phyloP scores from a whole-genome alignment of 1,139 yeast genomes.

The Yamadazyma songkhlaensis region DNA sequence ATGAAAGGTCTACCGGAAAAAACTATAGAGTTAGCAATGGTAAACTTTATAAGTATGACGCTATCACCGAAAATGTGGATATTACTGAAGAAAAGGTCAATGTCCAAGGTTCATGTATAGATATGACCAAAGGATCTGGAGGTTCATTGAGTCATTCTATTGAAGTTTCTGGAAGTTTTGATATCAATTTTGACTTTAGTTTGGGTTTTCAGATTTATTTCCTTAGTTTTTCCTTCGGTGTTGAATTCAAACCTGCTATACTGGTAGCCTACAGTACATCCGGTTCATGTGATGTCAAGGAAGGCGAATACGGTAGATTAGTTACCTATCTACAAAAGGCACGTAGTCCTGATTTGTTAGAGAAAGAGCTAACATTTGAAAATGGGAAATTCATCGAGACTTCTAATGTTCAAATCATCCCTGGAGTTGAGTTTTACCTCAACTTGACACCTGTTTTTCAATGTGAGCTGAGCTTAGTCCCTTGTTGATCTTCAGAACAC shows the following conservation, averaged over 20 bases:
- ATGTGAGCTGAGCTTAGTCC: constrained; percentile 4
- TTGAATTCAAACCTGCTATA: constrained; percentile 3
- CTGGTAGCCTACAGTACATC: constrained; percentile 1
- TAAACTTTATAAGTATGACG: constrained; percentile 2
- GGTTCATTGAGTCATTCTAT: constrained; percentile 4
- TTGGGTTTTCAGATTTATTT: constrained; percentile 1
- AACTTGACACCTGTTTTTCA: constrained; percentile 1
- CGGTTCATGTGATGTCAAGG: constrained; percentile 4
- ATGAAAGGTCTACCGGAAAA: not conserved
- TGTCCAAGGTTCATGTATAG: constrained; percentile 4
- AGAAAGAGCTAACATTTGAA: not conserved
- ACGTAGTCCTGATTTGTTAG: constrained; percentile 4
- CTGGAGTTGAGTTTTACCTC: constrained; percentile 3
- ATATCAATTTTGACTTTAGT: not conserved
- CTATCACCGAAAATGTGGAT: not conserved
- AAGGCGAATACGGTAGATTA: constrained; percentile 6
- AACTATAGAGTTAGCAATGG: constrained; percentile 4
- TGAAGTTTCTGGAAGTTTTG: constrained; percentile 1
- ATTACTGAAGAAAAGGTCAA: not conserved
- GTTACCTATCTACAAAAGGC: constrained; percentile 2
- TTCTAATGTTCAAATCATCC: not conserved
- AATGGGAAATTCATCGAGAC: constrained; percentile 2
- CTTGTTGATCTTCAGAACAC: too few relatives aligned
- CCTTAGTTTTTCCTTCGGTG: constrained; percentile 1
- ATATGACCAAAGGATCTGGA: constrained; percentile 4